Base-by-base conservation (phyloP, 2,329 filamentous ascomycete genomes). In the Aureobasidium sp. region DNA sequence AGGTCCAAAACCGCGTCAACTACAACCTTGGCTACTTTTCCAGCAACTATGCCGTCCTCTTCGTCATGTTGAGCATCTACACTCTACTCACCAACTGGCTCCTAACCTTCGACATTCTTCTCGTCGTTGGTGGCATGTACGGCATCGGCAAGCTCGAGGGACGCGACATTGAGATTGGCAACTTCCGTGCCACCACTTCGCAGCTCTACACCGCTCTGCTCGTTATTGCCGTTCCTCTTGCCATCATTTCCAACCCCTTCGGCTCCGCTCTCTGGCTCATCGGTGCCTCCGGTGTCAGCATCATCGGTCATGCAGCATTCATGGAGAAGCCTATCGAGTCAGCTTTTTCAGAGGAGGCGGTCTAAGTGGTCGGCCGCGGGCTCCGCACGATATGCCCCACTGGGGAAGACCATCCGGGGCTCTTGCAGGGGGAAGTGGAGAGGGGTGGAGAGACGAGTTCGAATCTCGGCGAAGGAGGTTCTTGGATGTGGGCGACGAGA, bases 311-410 rank as follows among this genome's bases (percentile, higher is more conserved):
- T 80, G 94, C 94, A 69, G 84, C 91, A 66, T 86, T 97, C 75
- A 87, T 97, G 88, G 93, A 97, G 76, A 97, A 96, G 85, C 93
- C 93, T 64, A 96, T 97, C 82, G 94, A 97, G 87, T 93, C 95
- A 92, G 92, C 92, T 97, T 99, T 99, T 97, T 97, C 93, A 84
- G 94, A 95, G 92, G 94, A 99, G 93, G 93, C 94, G 92, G 94
- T 99, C 89, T 99, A 97, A 87, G 84, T 95, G 92, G 92, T 97
- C 94, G 93, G 91, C 93, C 93, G 94, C 94, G 89, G 94, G 88
- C 92, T 96, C 93, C 92, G 80, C 79, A 83, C 78, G 79, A 80
- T 82, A 87, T 88, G 91, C 91, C 73, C 71, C 71, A 92, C 90
- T 92, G 90, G 93, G 93, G 92, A 97, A 97, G 93, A 97, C 91